These are phyloP conservation scores for Cymbopogon citratus DNA, from an alignment of 176 grass and related monocot species.

Conservation along the genomic window DNA sequence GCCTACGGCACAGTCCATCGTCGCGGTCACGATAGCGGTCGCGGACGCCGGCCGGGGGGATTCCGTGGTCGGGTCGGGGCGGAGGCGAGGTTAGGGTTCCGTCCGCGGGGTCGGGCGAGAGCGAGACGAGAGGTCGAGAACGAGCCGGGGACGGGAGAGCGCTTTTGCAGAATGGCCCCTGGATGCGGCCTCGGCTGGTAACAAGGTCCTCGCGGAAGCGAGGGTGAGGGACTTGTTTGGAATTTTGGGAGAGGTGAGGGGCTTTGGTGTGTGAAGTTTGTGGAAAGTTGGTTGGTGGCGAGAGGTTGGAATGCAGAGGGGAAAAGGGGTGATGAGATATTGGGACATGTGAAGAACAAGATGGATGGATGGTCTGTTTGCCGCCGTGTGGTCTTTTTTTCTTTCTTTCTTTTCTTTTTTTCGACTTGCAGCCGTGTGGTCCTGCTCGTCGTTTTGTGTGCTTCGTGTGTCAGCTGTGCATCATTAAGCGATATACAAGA, in stretches of 20 bases:
- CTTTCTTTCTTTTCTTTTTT: no score
- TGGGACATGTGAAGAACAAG: not conserved
- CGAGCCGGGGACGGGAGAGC: not conserved
- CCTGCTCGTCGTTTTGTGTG: not conserved
- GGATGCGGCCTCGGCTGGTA: not conserved
- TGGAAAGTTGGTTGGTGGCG: not conserved
- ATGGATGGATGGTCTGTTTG: not conserved
- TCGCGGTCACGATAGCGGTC: not conserved
- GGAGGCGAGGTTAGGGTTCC: not conserved
- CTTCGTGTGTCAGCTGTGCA: not conserved
- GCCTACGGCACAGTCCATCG: not conserved
- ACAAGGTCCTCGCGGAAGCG: not conserved
- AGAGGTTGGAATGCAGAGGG: not conserved
- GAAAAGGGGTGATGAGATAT: not conserved
- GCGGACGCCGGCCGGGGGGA: not conserved
- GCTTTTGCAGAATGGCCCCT: conserved; percentile 23
- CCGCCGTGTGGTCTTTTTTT: not conserved
- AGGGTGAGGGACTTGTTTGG: not conserved
- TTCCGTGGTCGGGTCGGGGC: not conserved
- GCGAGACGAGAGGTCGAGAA: conserved; percentile 13
- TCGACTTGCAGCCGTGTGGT: not conserved
- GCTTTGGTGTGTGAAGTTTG: not conserved
- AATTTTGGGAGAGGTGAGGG: not conserved
- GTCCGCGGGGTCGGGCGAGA: not conserved
- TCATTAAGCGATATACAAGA: no score